Conservation (phyloP, 73 alveolate species). For the Paramecium bursaria region DNA sequence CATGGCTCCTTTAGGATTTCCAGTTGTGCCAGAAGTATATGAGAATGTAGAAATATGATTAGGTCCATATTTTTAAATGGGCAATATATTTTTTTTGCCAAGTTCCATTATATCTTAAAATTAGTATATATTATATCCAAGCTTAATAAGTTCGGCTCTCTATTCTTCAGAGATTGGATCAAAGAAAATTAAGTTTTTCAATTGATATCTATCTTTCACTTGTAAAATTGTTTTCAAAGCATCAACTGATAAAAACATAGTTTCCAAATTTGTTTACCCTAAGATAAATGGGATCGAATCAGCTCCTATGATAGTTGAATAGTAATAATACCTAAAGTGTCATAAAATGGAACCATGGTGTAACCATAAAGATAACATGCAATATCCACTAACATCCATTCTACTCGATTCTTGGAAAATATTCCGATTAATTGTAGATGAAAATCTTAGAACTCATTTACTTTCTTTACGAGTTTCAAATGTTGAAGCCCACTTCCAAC, state of each 20-base stretch:
- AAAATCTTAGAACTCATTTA: conserved; percentile 18
- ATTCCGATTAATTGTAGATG: conserved; percentile 71
- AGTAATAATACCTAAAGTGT: conserved; percentile 77
- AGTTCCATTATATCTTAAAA: conserved; percentile 12
- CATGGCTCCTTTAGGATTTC: conserved; percentile 98
- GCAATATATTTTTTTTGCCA: conserved; percentile 16
- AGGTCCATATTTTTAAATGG: conserved; percentile 58
- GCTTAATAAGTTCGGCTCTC: not conserved
- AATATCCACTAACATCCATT: conserved; percentile 81
- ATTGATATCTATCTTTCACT: not conserved
- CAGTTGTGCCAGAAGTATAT: conserved; percentile 98
- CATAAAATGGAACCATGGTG: conserved; percentile 82
- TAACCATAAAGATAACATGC: conserved; percentile 70
- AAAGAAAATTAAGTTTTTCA: conserved; percentile 46
- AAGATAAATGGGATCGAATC: conserved; percentile 60
- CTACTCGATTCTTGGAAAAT: conserved; percentile 79
- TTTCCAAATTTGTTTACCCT: conserved; percentile 46
- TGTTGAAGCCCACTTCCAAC: conserved; percentile 18
- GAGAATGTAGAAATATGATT: conserved; percentile 82
- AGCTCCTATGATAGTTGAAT: too few relatives aligned
- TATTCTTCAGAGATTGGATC: conserved; percentile 2
- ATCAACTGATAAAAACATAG: conserved; percentile 50
- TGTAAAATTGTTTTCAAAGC: conserved; percentile 33
- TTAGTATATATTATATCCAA: conserved; percentile 26
- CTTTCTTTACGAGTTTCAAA: conserved; percentile 25